Percentiles rank a stretch among this genome's conserved stretches.
phyloP scores from a whole-genome alignment of 345 rosid species.

The Jatropha curcas region DNA sequence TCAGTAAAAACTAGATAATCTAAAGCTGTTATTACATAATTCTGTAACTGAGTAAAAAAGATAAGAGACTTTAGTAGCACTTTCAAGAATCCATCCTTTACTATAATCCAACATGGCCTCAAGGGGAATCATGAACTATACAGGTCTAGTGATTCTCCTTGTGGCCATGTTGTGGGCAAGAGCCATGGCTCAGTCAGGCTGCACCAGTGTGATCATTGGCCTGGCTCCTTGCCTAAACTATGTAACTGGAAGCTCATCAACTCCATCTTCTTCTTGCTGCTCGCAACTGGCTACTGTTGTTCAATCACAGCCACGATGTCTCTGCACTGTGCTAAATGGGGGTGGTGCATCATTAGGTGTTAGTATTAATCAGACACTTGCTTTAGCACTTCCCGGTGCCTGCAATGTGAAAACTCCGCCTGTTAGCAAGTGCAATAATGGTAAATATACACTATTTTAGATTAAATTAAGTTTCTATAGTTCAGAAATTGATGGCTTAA shows the following conservation, averaged over 20 bases:
- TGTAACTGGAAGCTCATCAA: constrained; percentile 39
- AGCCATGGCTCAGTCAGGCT: constrained; percentile 41
- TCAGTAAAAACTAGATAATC: background rate
- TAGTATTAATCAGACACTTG: constrained; percentile 49
- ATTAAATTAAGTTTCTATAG: background rate
- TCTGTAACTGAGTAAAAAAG: background rate
- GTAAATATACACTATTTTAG: constrained; percentile 13
- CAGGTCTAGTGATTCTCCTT: constrained; percentile 14
- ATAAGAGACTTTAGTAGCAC: background rate
- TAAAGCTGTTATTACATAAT: background rate
- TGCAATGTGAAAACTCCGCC: constrained; percentile 60
- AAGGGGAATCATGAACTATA: constrained; percentile 4
- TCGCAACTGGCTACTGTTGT: constrained; percentile 52
- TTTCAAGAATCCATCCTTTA: background rate
- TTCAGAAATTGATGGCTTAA: background rate
- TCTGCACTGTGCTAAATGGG: constrained; percentile 42
- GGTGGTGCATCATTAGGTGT: constrained; percentile 45
- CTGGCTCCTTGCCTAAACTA: constrained; percentile 49
- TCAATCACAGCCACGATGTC: constrained; percentile 49
- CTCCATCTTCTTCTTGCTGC: constrained; percentile 60
- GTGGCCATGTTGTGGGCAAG: constrained; percentile 29
- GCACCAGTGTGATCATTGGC: constrained; percentile 42
- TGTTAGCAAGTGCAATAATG: constrained; percentile 46
- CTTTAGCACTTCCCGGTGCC: constrained; percentile 48
- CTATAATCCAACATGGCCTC: constrained; percentile 20